phyloP scores from a whole-genome alignment of 2,329 filamentous ascomycete genomes.

The Neofusicoccum ribis region DNA sequence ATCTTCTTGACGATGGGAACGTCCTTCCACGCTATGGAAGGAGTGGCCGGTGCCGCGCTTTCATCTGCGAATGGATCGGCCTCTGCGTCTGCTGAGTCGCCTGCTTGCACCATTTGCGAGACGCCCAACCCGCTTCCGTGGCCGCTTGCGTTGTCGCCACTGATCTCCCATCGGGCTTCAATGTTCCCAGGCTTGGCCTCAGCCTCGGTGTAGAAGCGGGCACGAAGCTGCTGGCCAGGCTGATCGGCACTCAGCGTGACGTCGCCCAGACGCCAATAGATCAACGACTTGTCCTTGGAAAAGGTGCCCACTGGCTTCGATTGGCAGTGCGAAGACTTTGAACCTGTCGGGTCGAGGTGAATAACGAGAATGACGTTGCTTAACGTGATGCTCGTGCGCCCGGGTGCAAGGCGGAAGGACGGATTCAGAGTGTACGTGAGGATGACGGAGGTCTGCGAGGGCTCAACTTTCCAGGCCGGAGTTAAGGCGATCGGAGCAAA shows the following conservation, averaged over 20 bases:
- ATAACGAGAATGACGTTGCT: constrained; percentile 76
- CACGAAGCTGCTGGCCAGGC: constrained; percentile 73
- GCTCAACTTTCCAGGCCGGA: constrained; percentile 79
- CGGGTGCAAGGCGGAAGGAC: constrained; percentile 49
- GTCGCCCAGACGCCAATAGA: constrained; percentile 80
- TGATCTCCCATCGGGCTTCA: constrained; percentile 80
- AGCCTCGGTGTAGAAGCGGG: constrained; percentile 74
- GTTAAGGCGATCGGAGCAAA: constrained; percentile 74
- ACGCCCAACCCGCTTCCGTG: constrained; percentile 65
- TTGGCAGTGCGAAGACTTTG: constrained; percentile 65
- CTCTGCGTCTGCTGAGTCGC: constrained; percentile 44
- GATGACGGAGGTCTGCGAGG: constrained; percentile 82
- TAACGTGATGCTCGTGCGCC: constrained; percentile 54
- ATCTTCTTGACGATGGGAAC: constrained; percentile 39
- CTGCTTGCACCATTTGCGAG: constrained; percentile 42
- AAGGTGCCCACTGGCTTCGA: constrained; percentile 81
- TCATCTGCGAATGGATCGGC: constrained; percentile 74
- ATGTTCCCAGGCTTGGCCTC: constrained; percentile 71
- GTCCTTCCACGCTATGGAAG: constrained; percentile 33
- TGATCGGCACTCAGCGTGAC: constrained; percentile 63
- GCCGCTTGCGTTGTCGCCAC: constrained; percentile 47
- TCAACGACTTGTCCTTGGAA: constrained; percentile 70
- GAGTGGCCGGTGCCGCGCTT: constrained; percentile 34
- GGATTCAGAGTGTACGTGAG: constrained; percentile 85
- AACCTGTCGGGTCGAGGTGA: constrained; percentile 63